phyloP scores from a whole-genome alignment of 495 filamentous ascomycete species.

The Staphylotrichum longicolle region DNA sequence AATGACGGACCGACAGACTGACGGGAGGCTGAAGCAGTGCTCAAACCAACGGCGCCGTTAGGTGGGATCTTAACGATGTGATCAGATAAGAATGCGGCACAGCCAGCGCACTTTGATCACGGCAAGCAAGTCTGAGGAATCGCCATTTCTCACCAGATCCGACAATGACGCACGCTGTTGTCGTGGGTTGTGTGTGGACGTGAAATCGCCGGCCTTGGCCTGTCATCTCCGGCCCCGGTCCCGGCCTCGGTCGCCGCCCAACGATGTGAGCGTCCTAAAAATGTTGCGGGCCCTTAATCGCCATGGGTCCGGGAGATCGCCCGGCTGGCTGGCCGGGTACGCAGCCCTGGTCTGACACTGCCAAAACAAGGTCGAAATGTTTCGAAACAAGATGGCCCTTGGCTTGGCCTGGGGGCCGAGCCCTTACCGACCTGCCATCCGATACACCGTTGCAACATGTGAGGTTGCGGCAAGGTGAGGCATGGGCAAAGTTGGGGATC shows the following conservation, averaged over 20 bases:
- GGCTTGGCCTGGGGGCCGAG: slow-evolving; percentile 2
- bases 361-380: slow-evolving; percentile 23
- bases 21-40: slow-evolving; percentile 12
- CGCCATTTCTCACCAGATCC: not conserved
- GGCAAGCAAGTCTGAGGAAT: not conserved
- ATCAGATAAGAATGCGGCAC: slow-evolving; percentile 10
- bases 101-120: no score
- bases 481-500: not conserved
- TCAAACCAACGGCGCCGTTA: slow-evolving; percentile 4
- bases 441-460: not conserved
- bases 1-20: not conserved
- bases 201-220: not conserved
- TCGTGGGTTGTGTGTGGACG: not conserved
- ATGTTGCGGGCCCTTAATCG: not conserved
- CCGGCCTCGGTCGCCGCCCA: not conserved
- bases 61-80: not conserved
- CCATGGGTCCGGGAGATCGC: slow-evolving; percentile 9
- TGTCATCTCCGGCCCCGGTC: not conserved
- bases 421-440: slow-evolving; percentile 3
- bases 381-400: slow-evolving; percentile 24
- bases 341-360: slow-evolving; percentile 16
- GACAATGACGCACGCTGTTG: slow-evolving; percentile 7
- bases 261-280: slow-evolving; percentile 4
- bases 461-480: slow-evolving; percentile 10
- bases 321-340: slow-evolving; percentile 9